Evolutionary conservation across 176 grass and related monocot species (phyloP), one percentile per base, ranked within the genome.

Genomic region (Areca catechu): DNA sequence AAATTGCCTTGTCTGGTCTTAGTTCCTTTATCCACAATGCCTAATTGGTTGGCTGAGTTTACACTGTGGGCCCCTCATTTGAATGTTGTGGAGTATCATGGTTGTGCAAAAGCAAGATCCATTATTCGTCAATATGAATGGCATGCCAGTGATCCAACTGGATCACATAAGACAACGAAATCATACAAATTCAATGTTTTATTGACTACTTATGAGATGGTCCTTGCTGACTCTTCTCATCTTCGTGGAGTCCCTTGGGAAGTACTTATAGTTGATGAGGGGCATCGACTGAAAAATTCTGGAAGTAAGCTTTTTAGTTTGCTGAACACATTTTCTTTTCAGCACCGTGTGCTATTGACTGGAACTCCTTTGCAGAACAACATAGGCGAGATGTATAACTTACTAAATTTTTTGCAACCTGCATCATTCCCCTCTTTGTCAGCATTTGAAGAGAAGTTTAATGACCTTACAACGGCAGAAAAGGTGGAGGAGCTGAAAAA

Each of bases 401-500:
- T 98, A 61, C 76, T 92, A 51, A 98, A 98, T 65, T 98, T 98
- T 75, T 80, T 98, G 64, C 93, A 98, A 25, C 87, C 93, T 77
- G 67, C 63, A 68, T 98, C 87, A 77, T 98, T 98, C 71, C 87
- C 93, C 28, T 98, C 83, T 77, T 73, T 98, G 22, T 70, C 76
- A 55, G 83, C 73, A 64, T 92, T 98, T 80, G 93, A 98, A 67
- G 87, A 98, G 81, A 98, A 92, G 6, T 98, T 98, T 77, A 88
- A 88, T 76, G 93, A 92, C 28, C 86, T 98, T 69, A 88, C 84
- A 43, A 92, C 93, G 56, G 75, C 93, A 58, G 93, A 98, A 78
- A 98, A 85, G 57, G 93, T 98, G 49, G 93, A 98, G 15, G 93
- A 98, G 67, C 68, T 98, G 72, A 98, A 98, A 67, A 98, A 98